phyloP scores from a whole-genome alignment of 169 alveolate genomes.

The Eimeria sp. region DNA sequence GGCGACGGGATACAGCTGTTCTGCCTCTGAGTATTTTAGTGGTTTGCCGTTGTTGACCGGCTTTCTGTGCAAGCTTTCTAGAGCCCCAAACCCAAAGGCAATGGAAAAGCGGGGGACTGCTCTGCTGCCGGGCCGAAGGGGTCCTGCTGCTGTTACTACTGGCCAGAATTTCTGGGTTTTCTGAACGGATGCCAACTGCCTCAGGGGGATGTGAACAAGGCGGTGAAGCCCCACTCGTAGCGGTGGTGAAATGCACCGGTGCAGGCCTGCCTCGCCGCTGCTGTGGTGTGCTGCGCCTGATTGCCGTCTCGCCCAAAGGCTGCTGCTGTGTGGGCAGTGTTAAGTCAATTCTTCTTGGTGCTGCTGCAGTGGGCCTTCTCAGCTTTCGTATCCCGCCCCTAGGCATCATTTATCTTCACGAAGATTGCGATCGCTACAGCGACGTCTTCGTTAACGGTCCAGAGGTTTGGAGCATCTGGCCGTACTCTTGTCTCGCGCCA shows the following conservation, averaged over 20 bases:
- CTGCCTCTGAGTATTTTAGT: too few relatives aligned
- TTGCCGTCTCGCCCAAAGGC: background rate
- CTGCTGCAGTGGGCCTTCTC: slow-evolving; percentile 48
- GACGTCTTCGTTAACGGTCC: slow-evolving; percentile 46
- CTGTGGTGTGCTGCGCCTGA: background rate
- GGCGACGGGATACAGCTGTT: too few relatives aligned
- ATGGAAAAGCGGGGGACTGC: background rate
- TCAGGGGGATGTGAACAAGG: background rate
- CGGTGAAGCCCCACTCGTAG: background rate
- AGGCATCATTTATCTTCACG: slow-evolving; percentile 22
- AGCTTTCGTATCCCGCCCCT: background rate
- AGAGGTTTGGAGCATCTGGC: slow-evolving; percentile 56
- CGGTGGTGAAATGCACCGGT: slow-evolving; percentile 12
- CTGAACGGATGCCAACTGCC: background rate
- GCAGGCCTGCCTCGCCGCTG: slow-evolving; percentile 30
- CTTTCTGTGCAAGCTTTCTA: background rate
- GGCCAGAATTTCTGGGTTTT: slow-evolving; percentile 1
- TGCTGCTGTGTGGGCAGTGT: slow-evolving; percentile 24
- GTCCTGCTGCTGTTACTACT: slow-evolving; percentile 74
- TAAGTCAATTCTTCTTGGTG: slow-evolving; percentile 18
- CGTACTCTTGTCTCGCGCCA: slow-evolving; percentile 33
- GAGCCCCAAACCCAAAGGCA: too few relatives aligned
- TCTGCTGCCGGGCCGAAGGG: background rate
- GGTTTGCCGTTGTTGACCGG: too few relatives aligned
- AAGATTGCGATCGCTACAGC: slow-evolving; percentile 46